Base-by-base conservation (phyloP, 73 alveolate genomes). In the Vitrella brassicaformis region DNA sequence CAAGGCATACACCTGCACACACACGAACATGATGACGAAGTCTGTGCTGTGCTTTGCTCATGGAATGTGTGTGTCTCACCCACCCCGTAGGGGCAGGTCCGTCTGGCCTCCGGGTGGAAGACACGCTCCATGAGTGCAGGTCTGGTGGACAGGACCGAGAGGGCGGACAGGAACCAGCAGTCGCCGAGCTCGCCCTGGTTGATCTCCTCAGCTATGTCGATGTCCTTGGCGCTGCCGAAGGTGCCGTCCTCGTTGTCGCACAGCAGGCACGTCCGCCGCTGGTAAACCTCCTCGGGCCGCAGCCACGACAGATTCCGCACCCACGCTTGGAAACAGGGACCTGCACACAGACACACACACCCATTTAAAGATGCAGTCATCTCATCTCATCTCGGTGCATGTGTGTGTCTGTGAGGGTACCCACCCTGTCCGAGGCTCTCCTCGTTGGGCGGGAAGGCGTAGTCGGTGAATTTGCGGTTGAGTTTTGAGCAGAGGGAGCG, bases 121-220 rank as follows among this genome's bases (percentile, higher is more conserved):
- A 39, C 56, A 4, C 14, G 56, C 56, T 39, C 22, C 4, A 39
- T 39, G 56, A 39, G 56, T 39, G 22, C 22, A 14, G 56, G 56
- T 81, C 93, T 84, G 0, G 98, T 90, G 0, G 99, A 97, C 26
- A 97, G 81, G 64, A 96, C 97, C 27, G 97, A 87, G 68, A 97
- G 88, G 32, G 99, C 99, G 14, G 98, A 91, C 45, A 97, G 92
- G 82, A 97, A 93, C 99, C 99, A 97, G 80, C 99, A 97, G 85
- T 96, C 97, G 26, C 99, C 99, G 65, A 96, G 77, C 71, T 97
- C 86, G 47, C 99, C 99, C 56, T 39, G 56, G 14, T 39, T 14
- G 14, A 39, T 14, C 56, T 39, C 56, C 22, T 4, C 56, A 4
- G 56, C 14, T 14, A 4, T 8, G 56, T 39, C 56, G 22, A 39